phyloP scores from a whole-genome alignment of 1,139 yeast genomes.

The Pichia sp. region DNA sequence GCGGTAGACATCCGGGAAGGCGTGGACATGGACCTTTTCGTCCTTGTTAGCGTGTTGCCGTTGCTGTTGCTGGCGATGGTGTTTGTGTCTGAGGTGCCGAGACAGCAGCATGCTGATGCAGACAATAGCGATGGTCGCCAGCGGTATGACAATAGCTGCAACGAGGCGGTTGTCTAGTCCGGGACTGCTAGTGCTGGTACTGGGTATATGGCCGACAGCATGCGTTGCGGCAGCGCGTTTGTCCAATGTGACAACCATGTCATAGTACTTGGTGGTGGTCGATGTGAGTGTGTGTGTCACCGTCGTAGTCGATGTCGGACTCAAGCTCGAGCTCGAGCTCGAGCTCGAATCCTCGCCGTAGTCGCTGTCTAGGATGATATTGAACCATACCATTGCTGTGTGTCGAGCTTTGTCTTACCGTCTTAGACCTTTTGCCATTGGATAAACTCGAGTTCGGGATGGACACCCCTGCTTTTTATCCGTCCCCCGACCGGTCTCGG shows the following conservation, averaged over 20 bases:
- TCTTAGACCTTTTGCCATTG: too few species aligned
- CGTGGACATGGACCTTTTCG: neutral
- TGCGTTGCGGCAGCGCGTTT: neutral
- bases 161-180: neutral
- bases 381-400: too few species aligned
- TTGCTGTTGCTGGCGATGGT: neutral
- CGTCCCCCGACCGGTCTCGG: neutral
- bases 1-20: neutral
- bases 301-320: neutral
- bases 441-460: too few species aligned
- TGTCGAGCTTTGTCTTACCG: too few species aligned
- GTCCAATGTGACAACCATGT: neutral
- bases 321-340: too few species aligned
- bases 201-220: neutral
- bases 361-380: neutral
- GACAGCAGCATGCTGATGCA: neutral
- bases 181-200: neutral
- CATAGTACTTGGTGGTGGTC: neutral
- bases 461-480: neutral
- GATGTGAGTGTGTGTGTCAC: neutral
- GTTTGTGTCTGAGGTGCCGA: neutral
- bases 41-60: neutral
- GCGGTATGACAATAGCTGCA: constrained; percentile 4
- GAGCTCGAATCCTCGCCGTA: neutral
- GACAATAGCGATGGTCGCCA: neutral